Percentiles rank a stretch among this genome's conserved stretches.
Conservation (phyloP, 179 eudicot genomes). For the Monotropa hypopitys region DNA sequence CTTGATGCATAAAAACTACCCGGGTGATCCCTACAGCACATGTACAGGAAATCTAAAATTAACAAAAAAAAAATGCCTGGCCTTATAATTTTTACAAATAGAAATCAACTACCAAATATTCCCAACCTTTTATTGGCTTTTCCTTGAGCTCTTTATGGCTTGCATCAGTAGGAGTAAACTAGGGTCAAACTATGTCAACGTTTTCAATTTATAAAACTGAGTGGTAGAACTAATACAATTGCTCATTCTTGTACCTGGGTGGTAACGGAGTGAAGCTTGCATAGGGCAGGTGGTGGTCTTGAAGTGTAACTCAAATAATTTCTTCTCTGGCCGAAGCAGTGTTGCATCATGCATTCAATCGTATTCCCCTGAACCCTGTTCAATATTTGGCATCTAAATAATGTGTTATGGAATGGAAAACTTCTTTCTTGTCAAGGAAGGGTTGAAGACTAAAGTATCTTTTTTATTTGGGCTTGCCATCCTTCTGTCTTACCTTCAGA, state of each 20-base stretch:
- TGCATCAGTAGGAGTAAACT: not conserved
- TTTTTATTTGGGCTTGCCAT: not conserved
- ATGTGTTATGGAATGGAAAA: not conserved
- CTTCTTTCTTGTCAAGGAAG: too few relatives aligned
- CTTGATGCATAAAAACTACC: not conserved
- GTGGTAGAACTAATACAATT: not conserved
- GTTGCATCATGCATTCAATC: not conserved
- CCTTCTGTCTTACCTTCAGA: not conserved
- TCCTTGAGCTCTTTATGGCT: not conserved
- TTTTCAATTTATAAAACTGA: not conserved
- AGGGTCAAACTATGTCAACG: not conserved
- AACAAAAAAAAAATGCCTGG: not conserved
- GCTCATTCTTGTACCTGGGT: not conserved
- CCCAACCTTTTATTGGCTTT: not conserved
- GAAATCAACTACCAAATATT: not conserved
- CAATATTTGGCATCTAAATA: not conserved
- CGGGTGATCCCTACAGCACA: not conserved
- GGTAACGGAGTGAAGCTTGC: not conserved
- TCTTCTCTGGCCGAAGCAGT: not conserved
- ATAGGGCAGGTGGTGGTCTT: not conserved
- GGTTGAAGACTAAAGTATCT: not conserved
- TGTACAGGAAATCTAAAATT: not conserved
- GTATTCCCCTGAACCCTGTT: not conserved
- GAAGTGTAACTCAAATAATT: not conserved
- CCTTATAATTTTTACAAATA: not conserved